Base-by-base conservation (phyloP, 116 monocot species). In the Trichopus zeylanicus region DNA sequence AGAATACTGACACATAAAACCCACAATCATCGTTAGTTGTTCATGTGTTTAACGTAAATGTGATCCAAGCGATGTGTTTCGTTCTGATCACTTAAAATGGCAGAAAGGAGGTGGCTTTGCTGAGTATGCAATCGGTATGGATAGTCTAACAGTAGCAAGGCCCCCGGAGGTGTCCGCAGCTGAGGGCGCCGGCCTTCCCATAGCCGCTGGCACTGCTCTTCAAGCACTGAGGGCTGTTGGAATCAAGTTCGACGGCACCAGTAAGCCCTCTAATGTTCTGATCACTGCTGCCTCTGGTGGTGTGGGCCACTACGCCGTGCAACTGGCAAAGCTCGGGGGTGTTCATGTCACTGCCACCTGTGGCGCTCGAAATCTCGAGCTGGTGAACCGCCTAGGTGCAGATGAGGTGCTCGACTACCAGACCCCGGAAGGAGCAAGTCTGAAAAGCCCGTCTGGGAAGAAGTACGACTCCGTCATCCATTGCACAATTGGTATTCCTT, bases 201-300 rank as follows among this genome's bases (percentile, higher is more conserved):
- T 53, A 4, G 83, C 79, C 6, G 60, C 68, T 15, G 31, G 61
- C 48, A 79, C 84, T 27, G 80, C 80, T 10, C 67, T 85, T 53
- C 80, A 73, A 34, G 55, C 76, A 7, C 76, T 85, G 1, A 76
- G 64, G 27, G 13, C 64, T 1, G 58, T 60, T 0, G 76, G 70
- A 0, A 25, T 61, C 48, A 73, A 59, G 5, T 73, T 74, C 26
- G 77, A 71, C 23, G 51, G 35, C 56, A 56, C 46, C 20, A 8
- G 34, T 20, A 56, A 56, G 7, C 56, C 71, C 0, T 30, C 61
- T 27, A 93, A 85, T 33, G 53, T 93, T 42, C 71, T 93, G 29
- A 68, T 88, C 62, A 88, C 93, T 18, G 93, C 93, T 0, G 84
- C 88, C 47, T 93, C 93, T 13, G 93, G 88, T 16, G 93, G 92